Evolutionary conservation across 208 protist genomes (phyloP).

Genomic region (Phytomonas sp.): DNA sequence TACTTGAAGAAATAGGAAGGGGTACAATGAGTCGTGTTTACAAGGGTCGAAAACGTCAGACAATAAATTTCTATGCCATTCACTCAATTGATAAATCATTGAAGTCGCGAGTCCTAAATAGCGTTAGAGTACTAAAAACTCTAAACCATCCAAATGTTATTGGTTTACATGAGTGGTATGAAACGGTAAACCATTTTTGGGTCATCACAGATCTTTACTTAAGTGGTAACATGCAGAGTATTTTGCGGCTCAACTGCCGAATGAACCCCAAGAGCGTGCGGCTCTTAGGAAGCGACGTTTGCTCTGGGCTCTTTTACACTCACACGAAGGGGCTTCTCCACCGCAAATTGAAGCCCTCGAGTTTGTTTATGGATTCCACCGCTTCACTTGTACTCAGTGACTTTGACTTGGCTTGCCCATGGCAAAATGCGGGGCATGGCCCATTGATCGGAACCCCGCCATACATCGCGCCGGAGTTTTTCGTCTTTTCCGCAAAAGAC

Average conservation of each 20-base stretch:
- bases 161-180: constrained; percentile 93
- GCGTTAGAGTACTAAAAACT: constrained; percentile 71
- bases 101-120: constrained; percentile 79
- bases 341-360: constrained; percentile 89
- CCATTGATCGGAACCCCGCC: constrained; percentile 71
- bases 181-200: constrained; percentile 95
- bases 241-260: constrained; percentile 54
- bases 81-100: constrained; percentile 90
- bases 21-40: constrained; percentile 85
- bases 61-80: constrained; percentile 91
- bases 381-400: constrained; percentile 89
- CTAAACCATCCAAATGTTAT: constrained; percentile 82
- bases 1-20: constrained; percentile 91
- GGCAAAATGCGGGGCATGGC: constrained; percentile 25
- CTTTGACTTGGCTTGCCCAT: constrained; percentile 79
- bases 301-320: constrained; percentile 83
- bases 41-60: constrained; percentile 88
- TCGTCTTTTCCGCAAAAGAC: constrained; percentile 35
- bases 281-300: constrained; percentile 75
- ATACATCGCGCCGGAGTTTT: constrained; percentile 94
- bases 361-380: constrained; percentile 87
- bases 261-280: constrained; percentile 71
- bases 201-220: constrained; percentile 93
- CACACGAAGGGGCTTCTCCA: constrained; percentile 88
- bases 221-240: constrained; percentile 80